Conservation (phyloP, 352 stramenopile genomes). For the Pythium volutum region DNA sequence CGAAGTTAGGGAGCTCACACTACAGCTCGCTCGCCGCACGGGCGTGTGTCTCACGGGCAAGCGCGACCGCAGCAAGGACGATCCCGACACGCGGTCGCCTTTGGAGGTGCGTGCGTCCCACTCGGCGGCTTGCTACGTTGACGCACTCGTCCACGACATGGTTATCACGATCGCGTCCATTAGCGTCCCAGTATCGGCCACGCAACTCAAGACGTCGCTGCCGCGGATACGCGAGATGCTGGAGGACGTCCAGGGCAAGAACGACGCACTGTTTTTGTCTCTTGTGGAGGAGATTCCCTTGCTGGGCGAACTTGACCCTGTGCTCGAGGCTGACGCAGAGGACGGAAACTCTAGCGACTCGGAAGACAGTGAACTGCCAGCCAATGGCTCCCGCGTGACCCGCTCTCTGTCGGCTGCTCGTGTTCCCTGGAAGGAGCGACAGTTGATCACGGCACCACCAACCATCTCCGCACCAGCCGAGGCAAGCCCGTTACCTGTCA, state of each 20-base stretch:
- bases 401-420: background rate
- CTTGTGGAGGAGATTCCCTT: background rate
- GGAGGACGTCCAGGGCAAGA: conserved; percentile 40
- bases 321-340: conserved; percentile 19
- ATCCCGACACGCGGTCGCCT: conserved; percentile 38
- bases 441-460: background rate
- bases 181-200: background rate
- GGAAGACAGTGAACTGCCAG: background rate
- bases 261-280: conserved; percentile 5
- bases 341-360: conserved; percentile 1
- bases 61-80: conserved; percentile 43
- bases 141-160: conserved; percentile 40
- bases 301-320: conserved; percentile 2
- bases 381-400: background rate
- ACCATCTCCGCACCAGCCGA: background rate
- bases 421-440: conserved; percentile 30
- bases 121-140: conserved; percentile 3
- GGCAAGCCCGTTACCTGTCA: background rate
- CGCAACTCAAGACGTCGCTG: conserved; percentile 8
- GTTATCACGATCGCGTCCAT: background rate
- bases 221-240: conserved; percentile 36
- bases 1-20: conserved; percentile 36
- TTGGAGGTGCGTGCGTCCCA: conserved; percentile 34
- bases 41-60: conserved; percentile 70
- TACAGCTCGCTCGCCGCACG: conserved; percentile 51